Evolutionary conservation across 129 eudicot genomes (phyloP), one percentile per base, ranked within the genome.

Genomic region (Escallonia rubra): DNA sequence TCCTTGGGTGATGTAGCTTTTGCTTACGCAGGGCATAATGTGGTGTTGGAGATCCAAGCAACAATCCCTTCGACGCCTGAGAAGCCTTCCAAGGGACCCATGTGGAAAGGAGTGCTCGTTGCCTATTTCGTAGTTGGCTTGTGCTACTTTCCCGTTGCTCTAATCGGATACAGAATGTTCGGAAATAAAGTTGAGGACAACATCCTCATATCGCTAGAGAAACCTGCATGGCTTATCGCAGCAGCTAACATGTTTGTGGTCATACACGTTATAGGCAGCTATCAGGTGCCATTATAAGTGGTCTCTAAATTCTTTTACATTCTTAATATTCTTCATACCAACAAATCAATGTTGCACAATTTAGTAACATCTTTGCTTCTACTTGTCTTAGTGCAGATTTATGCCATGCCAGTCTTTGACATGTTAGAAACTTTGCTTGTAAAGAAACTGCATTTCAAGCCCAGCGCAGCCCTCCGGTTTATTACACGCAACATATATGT

Each of bases 11-110:
- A 80, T 10, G 89, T 86, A 15, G 96, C 93, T n/a, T 89, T 89
- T 62, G 90, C 93, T 43, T 89, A 82, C 41, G 92, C 96, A 0
- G 96, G 93, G 13, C 96, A 86, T 76, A 89, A 89, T 57, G 93
- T 89, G 70, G 96, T 89, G 57, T 66, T 88, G 70, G 92, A 85
- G 66, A 89, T 89, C 23, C 96, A 89, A 69, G 96, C 92, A 61
- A 85, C 89, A 34, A 83, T 82, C 23, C 92, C 92, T 80, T 89
- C 92, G 4, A 85, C 96, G 4, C 90, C 92, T 3, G 85, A 77
- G 44, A 85, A 75, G 72, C 96, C 91, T 61, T 88, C 91, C 16
- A 88, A 88, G 74, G 82, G 72, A 34, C 86, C 96, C 45, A 85
- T 88, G 96, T 85, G 91, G 96, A 85, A 61, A 74, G 91, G 96